Base-by-base conservation (phyloP, 306 rosid species). In the Macrotyloma uniflorum region DNA sequence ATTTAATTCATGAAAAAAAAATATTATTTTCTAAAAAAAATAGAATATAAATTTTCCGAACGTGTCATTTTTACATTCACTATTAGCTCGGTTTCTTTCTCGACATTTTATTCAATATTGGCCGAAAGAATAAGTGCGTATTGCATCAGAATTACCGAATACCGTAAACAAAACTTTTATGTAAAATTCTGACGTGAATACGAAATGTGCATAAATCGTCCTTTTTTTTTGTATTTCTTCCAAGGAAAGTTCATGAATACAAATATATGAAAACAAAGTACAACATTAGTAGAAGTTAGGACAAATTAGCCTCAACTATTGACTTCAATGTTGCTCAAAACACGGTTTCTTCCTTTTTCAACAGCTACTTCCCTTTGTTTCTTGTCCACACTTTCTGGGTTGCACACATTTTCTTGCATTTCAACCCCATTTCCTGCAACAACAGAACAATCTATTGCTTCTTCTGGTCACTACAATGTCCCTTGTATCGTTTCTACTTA, bases 261-360 rank as follows among this genome's bases (percentile, higher is more conserved):
- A 4, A 12, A 26, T 26, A 24, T 7, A 28, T 24, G 64, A 12
- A 57, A 55, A 57, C 18, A 57, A 23, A 1, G 4, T 23, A 23
- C 33, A 26, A 58, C 36, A 2, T n/a, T 6, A 33, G 4, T 35
- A 35, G 26, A 0, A 12, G 24, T 9, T 35, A 19, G n/a, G 1
- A 30, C 5, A 30, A 9, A 5, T 49, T 35, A 51, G 76, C 79
- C 49, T 61, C 46, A 46, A 75, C 3, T 13, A 28, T 50, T 76
- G 67, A 66, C 74, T 38, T 65, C 9, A n/a, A 22, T 24, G 24
- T 36, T 36, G 51, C 12, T 66, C 45, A 66, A 5, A 32, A 32
- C 80, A 14, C 80, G 43, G 73, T 76, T 64, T 49, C 73, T 33
- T 47, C 40, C 47, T 30, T 32, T 7, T 58, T 28, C 59, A 32